A percentile compares a stretch with the other conserved stretches of the same genome.
Conservation (phyloP, 2,329 filamentous ascomycete species). For the Alternaria arborescens region DNA sequence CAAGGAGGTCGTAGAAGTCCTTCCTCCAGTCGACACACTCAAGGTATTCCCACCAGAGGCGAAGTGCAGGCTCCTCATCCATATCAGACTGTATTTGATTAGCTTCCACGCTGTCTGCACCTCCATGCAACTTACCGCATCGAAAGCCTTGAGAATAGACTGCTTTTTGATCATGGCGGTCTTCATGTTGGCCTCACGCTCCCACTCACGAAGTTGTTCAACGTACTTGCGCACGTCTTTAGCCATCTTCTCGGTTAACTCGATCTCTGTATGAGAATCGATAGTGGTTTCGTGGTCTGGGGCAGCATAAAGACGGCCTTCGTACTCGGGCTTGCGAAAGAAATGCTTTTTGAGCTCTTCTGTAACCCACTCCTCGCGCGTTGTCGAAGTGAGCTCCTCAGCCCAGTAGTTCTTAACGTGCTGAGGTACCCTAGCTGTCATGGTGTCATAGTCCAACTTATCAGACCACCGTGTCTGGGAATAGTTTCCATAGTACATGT, state of each 20-base stretch:
- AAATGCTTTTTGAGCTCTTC: slow-evolving; percentile 53
- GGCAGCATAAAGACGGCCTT: slow-evolving; percentile 39
- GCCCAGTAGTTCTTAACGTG: slow-evolving; percentile 54
- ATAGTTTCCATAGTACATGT: slow-evolving; percentile 58
- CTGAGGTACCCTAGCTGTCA: slow-evolving; percentile 49
- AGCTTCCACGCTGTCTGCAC: neutral
- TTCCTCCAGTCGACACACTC: slow-evolving; percentile 54
- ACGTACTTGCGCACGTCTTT: slow-evolving; percentile 48
- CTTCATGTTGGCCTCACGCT: slow-evolving; percentile 50
- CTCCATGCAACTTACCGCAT: slow-evolving; percentile 36
- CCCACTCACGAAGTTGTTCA: slow-evolving; percentile 50
- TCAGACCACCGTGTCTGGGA: slow-evolving; percentile 56
- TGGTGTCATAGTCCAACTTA: slow-evolving; percentile 54
- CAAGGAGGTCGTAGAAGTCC: slow-evolving; percentile 54
- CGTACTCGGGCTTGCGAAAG: slow-evolving; percentile 54
- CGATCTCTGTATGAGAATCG: slow-evolving; percentile 29
- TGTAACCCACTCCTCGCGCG: slow-evolving; percentile 55
- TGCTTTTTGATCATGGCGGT: slow-evolving; percentile 48
- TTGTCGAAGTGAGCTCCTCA: slow-evolving; percentile 44
- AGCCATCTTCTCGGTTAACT: slow-evolving; percentile 34
- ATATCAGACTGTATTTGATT: slow-evolving; percentile 45
- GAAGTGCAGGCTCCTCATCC: slow-evolving; percentile 51
- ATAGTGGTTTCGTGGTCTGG: slow-evolving; percentile 24
- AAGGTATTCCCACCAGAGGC: slow-evolving; percentile 60
- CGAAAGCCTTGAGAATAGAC: slow-evolving; percentile 52